These are phyloP conservation scores for Dendrocalamus sinicus DNA, from an alignment of 176 grass and related monocot species.

Conservation along the genomic window DNA sequence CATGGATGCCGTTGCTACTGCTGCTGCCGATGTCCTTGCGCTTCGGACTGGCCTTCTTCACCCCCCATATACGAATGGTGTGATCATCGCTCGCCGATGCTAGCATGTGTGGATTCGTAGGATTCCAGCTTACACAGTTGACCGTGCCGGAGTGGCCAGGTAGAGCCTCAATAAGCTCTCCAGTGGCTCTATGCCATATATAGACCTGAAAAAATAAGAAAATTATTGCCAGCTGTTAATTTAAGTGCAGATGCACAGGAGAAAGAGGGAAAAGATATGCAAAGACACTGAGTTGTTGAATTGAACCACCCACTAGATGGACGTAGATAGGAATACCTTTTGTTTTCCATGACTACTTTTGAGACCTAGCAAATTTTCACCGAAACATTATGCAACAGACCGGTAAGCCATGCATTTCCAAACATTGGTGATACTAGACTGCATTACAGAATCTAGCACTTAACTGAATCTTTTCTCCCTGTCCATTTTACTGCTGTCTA, in stretches of 20 bases:
- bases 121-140: conserved; percentile 95
- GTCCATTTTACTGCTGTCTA: conserved; percentile 1
- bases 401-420: conserved; percentile 5
- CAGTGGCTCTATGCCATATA: conserved; percentile 88
- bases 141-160: conserved; percentile 81
- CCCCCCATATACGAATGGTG: conserved; percentile 87
- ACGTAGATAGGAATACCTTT: neutral
- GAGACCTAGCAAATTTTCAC: neutral
- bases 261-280: neutral
- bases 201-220: conserved; percentile 68
- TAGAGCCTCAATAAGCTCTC: conserved; percentile 74
- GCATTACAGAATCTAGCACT: conserved; percentile 4
- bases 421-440: neutral
- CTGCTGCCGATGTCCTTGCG: conserved; percentile 59
- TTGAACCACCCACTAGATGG: neutral
- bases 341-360: neutral
- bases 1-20: conserved; percentile 50
- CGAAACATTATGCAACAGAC: neutral
- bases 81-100: conserved; percentile 83
- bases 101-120: conserved; percentile 83
- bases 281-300: neutral
- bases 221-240: neutral
- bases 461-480: neutral
- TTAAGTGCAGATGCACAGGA: neutral
- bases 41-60: conserved; percentile 53